Percentiles rank a stretch among this genome's conserved stretches.
These are phyloP conservation scores for Fusarium sp. DNA, from an alignment of 2,329 filamentous ascomycete species.

Conservation along the genomic window DNA sequence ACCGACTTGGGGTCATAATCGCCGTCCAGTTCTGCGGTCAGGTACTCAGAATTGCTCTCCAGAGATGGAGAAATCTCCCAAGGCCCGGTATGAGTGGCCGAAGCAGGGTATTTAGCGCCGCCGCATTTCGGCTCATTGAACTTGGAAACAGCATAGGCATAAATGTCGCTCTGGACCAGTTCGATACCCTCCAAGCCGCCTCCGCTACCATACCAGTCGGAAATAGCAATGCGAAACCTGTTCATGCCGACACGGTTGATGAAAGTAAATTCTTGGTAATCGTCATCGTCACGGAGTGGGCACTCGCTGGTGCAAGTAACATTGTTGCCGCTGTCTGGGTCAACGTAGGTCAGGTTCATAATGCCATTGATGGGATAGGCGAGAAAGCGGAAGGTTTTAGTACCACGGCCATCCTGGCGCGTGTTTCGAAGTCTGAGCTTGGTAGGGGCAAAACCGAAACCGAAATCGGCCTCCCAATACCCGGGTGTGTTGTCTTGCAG, in stretches of 20 bases:
- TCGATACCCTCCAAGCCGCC: constrained; percentile 90
- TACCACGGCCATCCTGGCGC: constrained; percentile 85
- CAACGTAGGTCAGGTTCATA: constrained; percentile 94
- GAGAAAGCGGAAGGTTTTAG: constrained; percentile 88
- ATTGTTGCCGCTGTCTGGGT: constrained; percentile 78
- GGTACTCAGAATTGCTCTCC: constrained; percentile 81
- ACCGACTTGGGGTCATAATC: constrained; percentile 71
- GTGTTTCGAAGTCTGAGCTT: constrained; percentile 93
- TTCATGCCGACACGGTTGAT: constrained; percentile 92
- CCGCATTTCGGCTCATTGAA: constrained; percentile 92
- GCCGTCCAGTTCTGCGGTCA: constrained; percentile 75
- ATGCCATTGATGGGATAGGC: constrained; percentile 91
- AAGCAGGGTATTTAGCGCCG: constrained; percentile 73
- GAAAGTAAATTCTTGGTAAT: constrained; percentile 92
- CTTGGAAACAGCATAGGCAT: constrained; percentile 84
- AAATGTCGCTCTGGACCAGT: constrained; percentile 88
- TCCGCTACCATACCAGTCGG: constrained; percentile 87
- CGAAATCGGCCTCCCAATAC: constrained; percentile 86
- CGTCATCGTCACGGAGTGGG: constrained; percentile 80
- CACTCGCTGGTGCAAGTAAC: constrained; percentile 85
- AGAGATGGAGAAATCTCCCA: constrained; percentile 80
- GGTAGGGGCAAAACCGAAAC: constrained; percentile 88
- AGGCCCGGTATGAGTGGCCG: constrained; percentile 77
- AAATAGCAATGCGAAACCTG: constrained; percentile 86
- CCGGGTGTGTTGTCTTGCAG: constrained; percentile 82